phyloP scores from a whole-genome alignment of 2,329 filamentous ascomycete species.

The Magnaporthiopsis poae region DNA sequence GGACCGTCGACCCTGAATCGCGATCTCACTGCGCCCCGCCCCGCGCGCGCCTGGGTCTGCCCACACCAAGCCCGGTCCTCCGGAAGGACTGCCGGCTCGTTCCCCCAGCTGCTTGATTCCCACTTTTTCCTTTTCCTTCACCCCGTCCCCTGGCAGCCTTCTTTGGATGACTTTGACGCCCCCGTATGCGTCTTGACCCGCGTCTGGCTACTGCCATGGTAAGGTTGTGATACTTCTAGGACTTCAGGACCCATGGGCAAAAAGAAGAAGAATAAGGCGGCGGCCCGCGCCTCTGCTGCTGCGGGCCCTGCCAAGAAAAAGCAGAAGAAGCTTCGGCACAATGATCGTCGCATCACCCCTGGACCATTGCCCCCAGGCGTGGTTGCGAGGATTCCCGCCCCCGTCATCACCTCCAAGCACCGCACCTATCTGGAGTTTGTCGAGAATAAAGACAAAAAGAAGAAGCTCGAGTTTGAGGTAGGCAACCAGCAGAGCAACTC shows the following conservation, averaged over 20 bases:
- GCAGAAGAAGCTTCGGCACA: conserved; percentile 20
- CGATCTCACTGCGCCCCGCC: not conserved
- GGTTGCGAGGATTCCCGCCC: conserved; percentile 21
- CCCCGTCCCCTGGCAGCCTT: not conserved
- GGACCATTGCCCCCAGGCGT: conserved; percentile 17
- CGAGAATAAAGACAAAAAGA: conserved; percentile 54
- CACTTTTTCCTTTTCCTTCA: conserved; percentile 1
- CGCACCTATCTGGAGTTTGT: conserved; percentile 55
- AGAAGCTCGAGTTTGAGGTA: conserved; percentile 56
- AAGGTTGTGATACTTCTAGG: conserved; percentile 14
- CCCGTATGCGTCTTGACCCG: not conserved
- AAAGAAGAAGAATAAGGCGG: conserved; percentile 19
- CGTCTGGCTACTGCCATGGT: conserved; percentile 14
- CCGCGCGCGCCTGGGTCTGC: not conserved
- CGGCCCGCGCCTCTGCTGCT: conserved; percentile 15
- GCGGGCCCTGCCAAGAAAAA: conserved; percentile 22
- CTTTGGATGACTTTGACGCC: conserved; percentile 1
- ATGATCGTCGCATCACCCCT: conserved; percentile 16
- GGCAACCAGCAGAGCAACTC: not conserved
- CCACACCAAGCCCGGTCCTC: not conserved
- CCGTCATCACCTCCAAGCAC: conserved; percentile 41
- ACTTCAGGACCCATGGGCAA: conserved; percentile 19
- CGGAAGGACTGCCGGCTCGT: not conserved
- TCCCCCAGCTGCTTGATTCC: not conserved
- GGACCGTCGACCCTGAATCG: not conserved